Conservation (phyloP, 2,329 filamentous ascomycete genomes). For the Zarea fungicola region DNA sequence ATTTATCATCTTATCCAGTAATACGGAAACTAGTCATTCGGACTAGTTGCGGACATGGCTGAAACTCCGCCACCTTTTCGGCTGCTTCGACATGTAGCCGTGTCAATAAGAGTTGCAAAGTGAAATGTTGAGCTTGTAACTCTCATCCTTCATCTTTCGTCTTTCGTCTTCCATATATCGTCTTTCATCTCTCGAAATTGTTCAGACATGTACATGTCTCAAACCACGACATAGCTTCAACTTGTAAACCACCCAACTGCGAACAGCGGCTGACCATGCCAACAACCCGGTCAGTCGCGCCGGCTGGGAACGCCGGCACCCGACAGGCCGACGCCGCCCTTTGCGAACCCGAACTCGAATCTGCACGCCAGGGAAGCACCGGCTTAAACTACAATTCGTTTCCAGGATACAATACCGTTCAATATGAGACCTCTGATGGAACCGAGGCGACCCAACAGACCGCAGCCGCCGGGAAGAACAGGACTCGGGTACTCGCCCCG, state of each 20-base stretch:
- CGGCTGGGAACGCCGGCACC: not conserved
- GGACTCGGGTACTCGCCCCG: conserved; percentile 33
- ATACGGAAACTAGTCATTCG: too few relatives aligned
- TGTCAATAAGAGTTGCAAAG: too few relatives aligned
- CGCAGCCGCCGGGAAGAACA: conserved; percentile 4
- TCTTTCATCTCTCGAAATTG: too few relatives aligned
- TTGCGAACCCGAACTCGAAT: not conserved
- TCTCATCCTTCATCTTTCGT: too few relatives aligned
- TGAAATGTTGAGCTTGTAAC: too few relatives aligned
- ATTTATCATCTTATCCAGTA: too few relatives aligned
- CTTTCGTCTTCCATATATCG: too few relatives aligned
- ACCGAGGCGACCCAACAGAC: not conserved
- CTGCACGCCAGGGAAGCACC: conserved; percentile 1
- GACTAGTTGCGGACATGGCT: conserved; percentile 3
- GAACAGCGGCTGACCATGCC: not conserved
- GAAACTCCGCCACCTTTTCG: conserved; percentile 8
- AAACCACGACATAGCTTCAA: too few relatives aligned
- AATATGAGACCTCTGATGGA: not conserved
- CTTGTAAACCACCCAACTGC: too few relatives aligned
- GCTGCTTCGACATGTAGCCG: too few relatives aligned
- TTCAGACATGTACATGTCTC: too few relatives aligned
- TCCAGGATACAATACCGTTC: conserved; percentile 13
- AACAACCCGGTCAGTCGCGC: not conserved
- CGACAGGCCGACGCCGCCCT: not conserved
- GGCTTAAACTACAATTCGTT: conserved; percentile 18